Conservation (phyloP, 1,284 basidiomycete genomes). For the Papiliotrema fonsecae region DNA sequence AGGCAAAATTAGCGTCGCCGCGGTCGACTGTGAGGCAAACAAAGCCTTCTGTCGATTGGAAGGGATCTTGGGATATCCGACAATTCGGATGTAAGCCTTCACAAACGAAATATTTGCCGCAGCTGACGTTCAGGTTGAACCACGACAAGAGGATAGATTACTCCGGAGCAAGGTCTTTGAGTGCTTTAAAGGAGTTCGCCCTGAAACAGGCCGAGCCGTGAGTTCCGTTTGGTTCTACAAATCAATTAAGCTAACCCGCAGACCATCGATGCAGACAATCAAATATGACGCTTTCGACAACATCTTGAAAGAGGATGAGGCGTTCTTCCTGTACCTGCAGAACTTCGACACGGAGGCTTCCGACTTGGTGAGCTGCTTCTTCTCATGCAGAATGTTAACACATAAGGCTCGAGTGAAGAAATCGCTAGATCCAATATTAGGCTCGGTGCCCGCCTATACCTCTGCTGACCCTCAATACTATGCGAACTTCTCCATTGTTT, state of each 20-base stretch:
- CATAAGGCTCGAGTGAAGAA: slow-evolving; percentile 53
- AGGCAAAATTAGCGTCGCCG: slow-evolving; percentile 65
- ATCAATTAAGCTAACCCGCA: slow-evolving; percentile 29
- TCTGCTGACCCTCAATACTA: slow-evolving; percentile 52
- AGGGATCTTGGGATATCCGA: slow-evolving; percentile 72
- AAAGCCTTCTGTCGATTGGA: slow-evolving; percentile 61
- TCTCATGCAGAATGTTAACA: too few relatives aligned
- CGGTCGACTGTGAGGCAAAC: slow-evolving; percentile 80
- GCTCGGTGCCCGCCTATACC: slow-evolving; percentile 62
- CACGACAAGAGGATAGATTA: slow-evolving; percentile 49
- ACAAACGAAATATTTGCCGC: background rate
- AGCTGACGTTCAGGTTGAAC: slow-evolving; percentile 39
- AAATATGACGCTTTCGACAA: slow-evolving; percentile 53
- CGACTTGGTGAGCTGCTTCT: slow-evolving; percentile 41
- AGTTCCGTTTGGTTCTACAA: slow-evolving; percentile 28
- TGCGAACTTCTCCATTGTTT: slow-evolving; percentile 53
- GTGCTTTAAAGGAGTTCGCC: slow-evolving; percentile 65
- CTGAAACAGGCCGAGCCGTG: slow-evolving; percentile 63
- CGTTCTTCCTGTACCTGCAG: slow-evolving; percentile 71
- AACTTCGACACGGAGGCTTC: slow-evolving; percentile 45
- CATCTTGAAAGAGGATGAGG: slow-evolving; percentile 56
- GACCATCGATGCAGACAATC: slow-evolving; percentile 50
- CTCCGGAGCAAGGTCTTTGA: slow-evolving; percentile 50
- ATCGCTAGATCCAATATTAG: slow-evolving; percentile 59
- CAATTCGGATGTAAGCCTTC: slow-evolving; percentile 61